phyloP scores from a whole-genome alignment of 306 rosid species.

The Luffa acutangula region DNA sequence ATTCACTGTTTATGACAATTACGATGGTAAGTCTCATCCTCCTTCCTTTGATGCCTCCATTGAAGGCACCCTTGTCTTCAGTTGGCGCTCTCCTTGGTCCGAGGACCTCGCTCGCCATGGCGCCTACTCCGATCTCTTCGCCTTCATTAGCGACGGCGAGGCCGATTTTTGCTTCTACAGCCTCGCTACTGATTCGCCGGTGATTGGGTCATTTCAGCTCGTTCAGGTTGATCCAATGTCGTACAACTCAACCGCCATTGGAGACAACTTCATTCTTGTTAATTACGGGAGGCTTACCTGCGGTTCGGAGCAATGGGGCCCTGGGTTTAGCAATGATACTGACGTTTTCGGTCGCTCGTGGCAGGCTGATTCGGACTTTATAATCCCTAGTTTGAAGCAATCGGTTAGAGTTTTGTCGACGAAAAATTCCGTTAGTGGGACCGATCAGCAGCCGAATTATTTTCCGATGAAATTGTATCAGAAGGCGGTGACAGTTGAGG shows the following conservation, averaged over 20 bases:
- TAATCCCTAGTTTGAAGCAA: background rate
- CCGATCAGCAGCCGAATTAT: constrained; percentile 54
- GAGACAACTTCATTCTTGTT: constrained; percentile 30
- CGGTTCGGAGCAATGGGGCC: constrained; percentile 81
- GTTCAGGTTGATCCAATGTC: constrained; percentile 51
- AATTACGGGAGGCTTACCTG: constrained; percentile 72
- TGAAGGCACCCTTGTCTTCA: constrained; percentile 61
- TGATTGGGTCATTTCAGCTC: constrained; percentile 61
- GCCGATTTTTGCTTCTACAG: constrained; percentile 80
- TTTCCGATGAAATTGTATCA: constrained; percentile 69
- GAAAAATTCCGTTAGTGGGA: constrained; percentile 27
- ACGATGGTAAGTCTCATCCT: constrained; percentile 79
- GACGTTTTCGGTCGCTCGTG: constrained; percentile 81
- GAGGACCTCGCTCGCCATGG: constrained; percentile 48
- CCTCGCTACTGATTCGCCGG: constrained; percentile 86
- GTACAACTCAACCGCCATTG: constrained; percentile 34
- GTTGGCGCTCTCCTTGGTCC: constrained; percentile 90
- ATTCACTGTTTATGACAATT: constrained; percentile 85
- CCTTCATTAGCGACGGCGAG: constrained; percentile 29
- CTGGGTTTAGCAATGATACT: constrained; percentile 61
- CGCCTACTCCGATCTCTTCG: constrained; percentile 81
- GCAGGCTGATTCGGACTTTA: constrained; percentile 49
- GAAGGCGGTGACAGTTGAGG: constrained; percentile 38
- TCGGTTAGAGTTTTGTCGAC: constrained; percentile 24
- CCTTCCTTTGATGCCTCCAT: constrained; percentile 85